Conservation (phyloP, 805 yeast genomes). For the Hanseniaspora nectarophila region DNA sequence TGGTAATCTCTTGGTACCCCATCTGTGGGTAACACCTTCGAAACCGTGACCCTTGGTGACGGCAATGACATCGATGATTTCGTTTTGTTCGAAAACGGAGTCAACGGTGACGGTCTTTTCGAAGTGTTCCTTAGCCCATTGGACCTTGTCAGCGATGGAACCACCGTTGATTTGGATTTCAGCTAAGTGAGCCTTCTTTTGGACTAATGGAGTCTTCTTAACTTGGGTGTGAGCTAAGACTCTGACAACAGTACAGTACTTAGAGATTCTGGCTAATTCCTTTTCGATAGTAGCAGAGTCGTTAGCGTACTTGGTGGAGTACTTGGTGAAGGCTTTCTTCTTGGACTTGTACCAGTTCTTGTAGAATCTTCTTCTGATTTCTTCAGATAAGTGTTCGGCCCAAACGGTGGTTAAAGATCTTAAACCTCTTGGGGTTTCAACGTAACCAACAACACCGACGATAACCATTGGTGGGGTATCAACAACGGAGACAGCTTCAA, state of each 20-base stretch:
- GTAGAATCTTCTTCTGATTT: constrained; percentile 99
- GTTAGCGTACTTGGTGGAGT: constrained; percentile 94
- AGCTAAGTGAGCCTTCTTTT: constrained; percentile 99
- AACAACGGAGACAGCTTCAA: constrained; percentile 97
- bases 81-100: constrained; percentile 96
- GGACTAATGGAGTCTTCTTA: constrained; percentile 97
- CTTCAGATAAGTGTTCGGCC: constrained; percentile 99
- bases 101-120: constrained; percentile 96
- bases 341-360: constrained; percentile 99
- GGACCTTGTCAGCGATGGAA: constrained; percentile 90
- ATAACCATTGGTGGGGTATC: constrained; percentile 98
- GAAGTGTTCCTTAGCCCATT: constrained; percentile 97
- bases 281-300: constrained; percentile 79
- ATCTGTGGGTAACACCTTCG: constrained; percentile 99
- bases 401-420: constrained; percentile 99
- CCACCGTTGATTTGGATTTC: constrained; percentile 99
- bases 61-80: constrained; percentile 96
- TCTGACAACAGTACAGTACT: constrained; percentile 97
- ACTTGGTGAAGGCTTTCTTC: constrained; percentile 99
- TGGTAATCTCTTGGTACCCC: constrained; percentile 99
- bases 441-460: constrained; percentile 99
- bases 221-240: constrained; percentile 98
- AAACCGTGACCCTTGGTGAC: constrained; percentile 99
- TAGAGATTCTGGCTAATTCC: constrained; percentile 96
- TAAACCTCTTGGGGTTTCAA: constrained; percentile 99